phyloP scores from a whole-genome alignment of 108 stramenopile genomes.

The Nitzschia palea region DNA sequence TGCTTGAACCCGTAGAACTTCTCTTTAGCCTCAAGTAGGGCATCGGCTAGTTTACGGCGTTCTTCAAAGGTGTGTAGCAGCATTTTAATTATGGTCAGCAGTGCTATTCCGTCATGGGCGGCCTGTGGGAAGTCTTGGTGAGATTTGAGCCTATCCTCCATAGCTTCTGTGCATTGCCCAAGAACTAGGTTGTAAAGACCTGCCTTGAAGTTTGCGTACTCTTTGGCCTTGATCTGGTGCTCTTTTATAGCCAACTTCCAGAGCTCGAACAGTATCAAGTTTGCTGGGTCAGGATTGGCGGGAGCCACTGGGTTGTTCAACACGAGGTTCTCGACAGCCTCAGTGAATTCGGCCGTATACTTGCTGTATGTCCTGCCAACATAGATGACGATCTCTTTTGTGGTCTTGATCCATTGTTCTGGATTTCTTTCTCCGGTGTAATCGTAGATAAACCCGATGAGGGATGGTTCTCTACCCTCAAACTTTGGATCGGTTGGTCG shows the following conservation, averaged over 20 bases:
- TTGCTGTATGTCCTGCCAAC: neutral
- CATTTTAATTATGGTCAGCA: constrained; percentile 7
- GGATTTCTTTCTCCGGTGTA: neutral
- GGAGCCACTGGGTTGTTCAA: neutral
- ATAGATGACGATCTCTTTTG: neutral
- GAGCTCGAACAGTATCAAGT: neutral
- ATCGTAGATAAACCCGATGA: neutral
- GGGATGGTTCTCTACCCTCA: neutral
- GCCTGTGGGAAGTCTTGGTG: neutral
- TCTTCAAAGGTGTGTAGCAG: neutral
- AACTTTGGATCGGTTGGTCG: too few species aligned
- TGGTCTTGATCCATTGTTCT: neutral
- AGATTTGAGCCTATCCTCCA: constrained; percentile 5
- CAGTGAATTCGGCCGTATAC: neutral
- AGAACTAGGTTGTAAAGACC: neutral
- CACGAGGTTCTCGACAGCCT: neutral
- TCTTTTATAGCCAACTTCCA: neutral
- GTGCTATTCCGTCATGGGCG: constrained; percentile 1
- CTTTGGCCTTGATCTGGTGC: neutral
- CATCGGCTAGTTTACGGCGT: neutral
- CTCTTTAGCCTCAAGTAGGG: constrained; percentile 10
- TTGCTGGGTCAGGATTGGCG: neutral
- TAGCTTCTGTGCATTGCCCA: constrained; percentile 25
- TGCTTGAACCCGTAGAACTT: neutral
- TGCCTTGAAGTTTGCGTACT: neutral